phyloP scores from a whole-genome alignment of 208 protist genomes.

The Tritrichomonas foetus region DNA sequence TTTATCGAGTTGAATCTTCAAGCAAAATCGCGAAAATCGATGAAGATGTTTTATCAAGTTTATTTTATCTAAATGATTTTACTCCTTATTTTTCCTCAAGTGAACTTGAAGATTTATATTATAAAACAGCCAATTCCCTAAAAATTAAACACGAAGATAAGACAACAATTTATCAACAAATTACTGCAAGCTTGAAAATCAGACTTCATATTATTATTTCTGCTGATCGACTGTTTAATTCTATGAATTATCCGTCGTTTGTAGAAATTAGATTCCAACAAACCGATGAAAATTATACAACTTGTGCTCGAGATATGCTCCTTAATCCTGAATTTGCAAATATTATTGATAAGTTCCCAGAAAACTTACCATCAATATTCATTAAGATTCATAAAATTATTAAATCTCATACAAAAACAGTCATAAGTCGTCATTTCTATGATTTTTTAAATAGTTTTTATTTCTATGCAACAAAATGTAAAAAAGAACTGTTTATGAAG shows the following conservation, averaged over 20 bases:
- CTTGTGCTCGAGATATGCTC: neutral
- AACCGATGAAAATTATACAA: neutral
- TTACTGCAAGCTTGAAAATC: neutral
- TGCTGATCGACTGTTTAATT: neutral
- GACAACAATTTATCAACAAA: neutral
- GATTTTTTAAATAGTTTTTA: neutral
- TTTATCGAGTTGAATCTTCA: neutral
- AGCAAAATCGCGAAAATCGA: neutral
- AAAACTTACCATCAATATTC: neutral
- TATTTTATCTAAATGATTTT: neutral
- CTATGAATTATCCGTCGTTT: neutral
- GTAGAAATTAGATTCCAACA: neutral
- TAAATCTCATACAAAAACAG: neutral
- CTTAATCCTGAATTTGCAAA: neutral
- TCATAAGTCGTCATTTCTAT: neutral
- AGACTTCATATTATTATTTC: neutral
- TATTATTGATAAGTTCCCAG: neutral
- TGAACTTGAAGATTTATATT: neutral
- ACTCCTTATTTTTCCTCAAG: neutral
- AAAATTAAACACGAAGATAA: neutral
- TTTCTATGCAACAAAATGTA: neutral
- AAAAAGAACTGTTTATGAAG: neutral
- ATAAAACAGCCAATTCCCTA: neutral
- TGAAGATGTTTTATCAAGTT: neutral
- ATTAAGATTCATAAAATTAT: neutral